A percentile compares a stretch with the other conserved stretches of the same genome.
phyloP scores from a whole-genome alignment of 2,329 filamentous ascomycete species.

The Biscogniauxia marginata region DNA sequence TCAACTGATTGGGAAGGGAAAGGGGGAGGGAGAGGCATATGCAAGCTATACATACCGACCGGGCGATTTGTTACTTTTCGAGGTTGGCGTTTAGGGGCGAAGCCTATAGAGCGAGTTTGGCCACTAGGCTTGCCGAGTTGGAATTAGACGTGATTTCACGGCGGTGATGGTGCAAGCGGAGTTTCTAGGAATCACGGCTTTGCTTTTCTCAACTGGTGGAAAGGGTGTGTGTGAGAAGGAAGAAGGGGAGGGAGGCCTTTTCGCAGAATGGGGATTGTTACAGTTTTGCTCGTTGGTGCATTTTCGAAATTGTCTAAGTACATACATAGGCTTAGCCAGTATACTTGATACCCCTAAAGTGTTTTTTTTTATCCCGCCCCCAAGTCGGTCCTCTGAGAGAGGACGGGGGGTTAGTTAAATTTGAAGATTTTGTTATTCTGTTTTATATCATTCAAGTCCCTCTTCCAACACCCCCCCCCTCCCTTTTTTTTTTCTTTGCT shows the following conservation, averaged over 20 bases:
- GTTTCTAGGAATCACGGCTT: background rate
- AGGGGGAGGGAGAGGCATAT: background rate
- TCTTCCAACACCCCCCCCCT: too few relatives aligned
- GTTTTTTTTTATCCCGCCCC: too few relatives aligned
- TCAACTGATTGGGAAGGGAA: too few relatives aligned
- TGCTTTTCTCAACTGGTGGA: background rate
- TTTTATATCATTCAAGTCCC: too few relatives aligned
- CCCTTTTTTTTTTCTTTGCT: too few relatives aligned
- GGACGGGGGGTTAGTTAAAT: conserved; percentile 2
- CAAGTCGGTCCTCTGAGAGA: background rate
- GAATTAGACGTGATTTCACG: background rate
- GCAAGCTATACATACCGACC: background rate
- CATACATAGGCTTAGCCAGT: conserved; percentile 16
- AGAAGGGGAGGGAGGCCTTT: background rate
- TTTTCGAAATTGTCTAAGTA: conserved; percentile 3
- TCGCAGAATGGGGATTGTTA: background rate
- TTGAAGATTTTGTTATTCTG: background rate
- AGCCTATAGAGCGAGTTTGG: background rate
- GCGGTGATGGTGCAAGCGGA: background rate
- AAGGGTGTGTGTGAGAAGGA: background rate
- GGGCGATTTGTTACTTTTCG: background rate
- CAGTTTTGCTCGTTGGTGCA: conserved; percentile 4
- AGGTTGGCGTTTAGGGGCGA: background rate
- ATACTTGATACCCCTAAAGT: conserved; percentile 25
- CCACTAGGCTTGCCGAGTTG: background rate